phyloP scores from a whole-genome alignment of 1,284 basidiomycete species.

The Ustilago crameri region DNA sequence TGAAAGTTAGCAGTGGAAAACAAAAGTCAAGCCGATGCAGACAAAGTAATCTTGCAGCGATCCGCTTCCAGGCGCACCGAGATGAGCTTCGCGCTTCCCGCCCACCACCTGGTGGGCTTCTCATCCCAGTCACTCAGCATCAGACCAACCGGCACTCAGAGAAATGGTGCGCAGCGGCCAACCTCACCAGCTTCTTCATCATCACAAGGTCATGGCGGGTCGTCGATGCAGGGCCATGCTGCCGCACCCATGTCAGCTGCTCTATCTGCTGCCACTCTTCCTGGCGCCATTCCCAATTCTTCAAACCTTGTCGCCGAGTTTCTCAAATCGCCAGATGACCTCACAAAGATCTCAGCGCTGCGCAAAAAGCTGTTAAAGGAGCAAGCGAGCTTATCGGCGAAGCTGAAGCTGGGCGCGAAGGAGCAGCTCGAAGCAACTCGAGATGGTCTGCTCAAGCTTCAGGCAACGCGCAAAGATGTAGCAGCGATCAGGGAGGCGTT shows the following conservation, averaged over 20 bases:
- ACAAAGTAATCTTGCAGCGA: background rate
- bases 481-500: slow-evolving; percentile 92
- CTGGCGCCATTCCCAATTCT: slow-evolving; percentile 14
- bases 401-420: slow-evolving; percentile 90
- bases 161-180: slow-evolving; percentile 9
- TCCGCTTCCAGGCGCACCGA: background rate
- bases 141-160: slow-evolving; percentile 16
- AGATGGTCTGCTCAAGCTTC: slow-evolving; percentile 85
- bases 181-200: slow-evolving; percentile 25
- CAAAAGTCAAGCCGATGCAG: slow-evolving; percentile 3
- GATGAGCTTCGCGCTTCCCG: slow-evolving; percentile 33
- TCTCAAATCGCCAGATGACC: slow-evolving; percentile 81
- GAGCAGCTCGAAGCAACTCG: slow-evolving; percentile 92
- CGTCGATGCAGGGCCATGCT: slow-evolving; percentile 14
- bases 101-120: slow-evolving; percentile 14
- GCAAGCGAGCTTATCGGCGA: slow-evolving; percentile 91
- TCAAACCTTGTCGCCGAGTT: slow-evolving; percentile 58
- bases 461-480: slow-evolving; percentile 83
- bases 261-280: slow-evolving; percentile 25
- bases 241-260: slow-evolving; percentile 21
- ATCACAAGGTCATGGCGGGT: slow-evolving; percentile 23
- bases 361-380: slow-evolving; percentile 96
- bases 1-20: background rate
- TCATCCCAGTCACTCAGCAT: slow-evolving; percentile 1
- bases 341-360: slow-evolving; percentile 86